Evolutionary conservation across 257 asterid genomes (phyloP).

Genomic region (Penstemon barbatus): DNA sequence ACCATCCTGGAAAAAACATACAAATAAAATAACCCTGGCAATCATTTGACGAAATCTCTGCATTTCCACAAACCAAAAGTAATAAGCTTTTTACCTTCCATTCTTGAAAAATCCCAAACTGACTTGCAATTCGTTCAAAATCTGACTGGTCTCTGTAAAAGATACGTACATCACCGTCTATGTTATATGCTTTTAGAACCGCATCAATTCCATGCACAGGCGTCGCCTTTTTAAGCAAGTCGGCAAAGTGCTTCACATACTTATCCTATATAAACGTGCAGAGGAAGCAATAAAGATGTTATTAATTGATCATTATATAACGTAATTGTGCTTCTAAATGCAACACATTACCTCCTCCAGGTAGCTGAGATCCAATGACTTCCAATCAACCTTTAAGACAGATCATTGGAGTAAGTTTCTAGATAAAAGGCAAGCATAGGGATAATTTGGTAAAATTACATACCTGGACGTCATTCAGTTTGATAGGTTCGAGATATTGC

Average conservation of each 20-base stretch:
- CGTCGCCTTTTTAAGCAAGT: conserved; percentile 67
- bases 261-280: conserved; percentile 55
- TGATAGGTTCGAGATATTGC: conserved; percentile 94
- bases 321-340: conserved; percentile 13
- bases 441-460: conserved; percentile 18
- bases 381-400: conserved; percentile 83
- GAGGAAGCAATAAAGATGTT: conserved; percentile 17
- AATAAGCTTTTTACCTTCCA: conserved; percentile 71
- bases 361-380: conserved; percentile 87
- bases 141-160: conserved; percentile 64
- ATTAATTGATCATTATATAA: conserved; percentile 1
- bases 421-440: conserved; percentile 28
- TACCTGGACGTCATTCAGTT: conserved; percentile 89
- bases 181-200: conserved; percentile 59
- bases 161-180: conserved; percentile 81
- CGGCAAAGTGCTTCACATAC: conserved; percentile 67
- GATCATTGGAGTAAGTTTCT: conserved; percentile 18
- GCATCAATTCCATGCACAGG: conserved; percentile 66
- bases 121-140: conserved; percentile 71
- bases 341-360: conserved; percentile 72
- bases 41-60: background rate
- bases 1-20: conserved; percentile 62
- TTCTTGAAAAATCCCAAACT: conserved; percentile 94
- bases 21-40: background rate
- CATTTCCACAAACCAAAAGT: background rate